Conservation (phyloP, 768 basidiomycete species). For the Xerocomellus intermedius region DNA sequence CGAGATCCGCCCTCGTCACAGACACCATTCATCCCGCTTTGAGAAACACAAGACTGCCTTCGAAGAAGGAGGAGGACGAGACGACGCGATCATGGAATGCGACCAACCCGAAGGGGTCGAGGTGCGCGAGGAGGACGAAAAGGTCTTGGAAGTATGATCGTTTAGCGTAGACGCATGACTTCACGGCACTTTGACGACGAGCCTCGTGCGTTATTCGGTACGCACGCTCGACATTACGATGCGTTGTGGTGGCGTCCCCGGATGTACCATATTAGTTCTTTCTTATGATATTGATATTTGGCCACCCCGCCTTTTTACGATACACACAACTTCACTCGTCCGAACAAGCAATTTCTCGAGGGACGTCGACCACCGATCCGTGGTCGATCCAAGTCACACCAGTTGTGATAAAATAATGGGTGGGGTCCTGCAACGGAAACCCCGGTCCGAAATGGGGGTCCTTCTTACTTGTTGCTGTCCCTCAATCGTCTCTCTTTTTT, state of each 20-base stretch:
- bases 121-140: slow-evolving; percentile 21
- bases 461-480: too few relatives aligned
- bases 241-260: background rate
- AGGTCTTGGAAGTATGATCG: slow-evolving; percentile 15
- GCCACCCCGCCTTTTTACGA: background rate
- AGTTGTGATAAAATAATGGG: too few relatives aligned
- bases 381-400: too few relatives aligned
- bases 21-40: slow-evolving; percentile 76
- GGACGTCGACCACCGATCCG: background rate
- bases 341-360: too few relatives aligned
- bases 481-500: too few relatives aligned
- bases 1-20: slow-evolving; percentile 19
- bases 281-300: background rate
- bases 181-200: background rate
- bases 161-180: background rate
- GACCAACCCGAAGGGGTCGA: background rate
- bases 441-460: too few relatives aligned
- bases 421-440: too few relatives aligned
- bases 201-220: background rate
- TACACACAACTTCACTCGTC: too few relatives aligned
- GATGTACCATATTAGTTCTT: background rate
- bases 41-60: slow-evolving; percentile 80
- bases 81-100: slow-evolving; percentile 42
- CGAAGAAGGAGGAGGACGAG: slow-evolving; percentile 66
- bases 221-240: background rate